Conservation (phyloP, 495 filamentous ascomycete species). For the Halenospora varia region DNA sequence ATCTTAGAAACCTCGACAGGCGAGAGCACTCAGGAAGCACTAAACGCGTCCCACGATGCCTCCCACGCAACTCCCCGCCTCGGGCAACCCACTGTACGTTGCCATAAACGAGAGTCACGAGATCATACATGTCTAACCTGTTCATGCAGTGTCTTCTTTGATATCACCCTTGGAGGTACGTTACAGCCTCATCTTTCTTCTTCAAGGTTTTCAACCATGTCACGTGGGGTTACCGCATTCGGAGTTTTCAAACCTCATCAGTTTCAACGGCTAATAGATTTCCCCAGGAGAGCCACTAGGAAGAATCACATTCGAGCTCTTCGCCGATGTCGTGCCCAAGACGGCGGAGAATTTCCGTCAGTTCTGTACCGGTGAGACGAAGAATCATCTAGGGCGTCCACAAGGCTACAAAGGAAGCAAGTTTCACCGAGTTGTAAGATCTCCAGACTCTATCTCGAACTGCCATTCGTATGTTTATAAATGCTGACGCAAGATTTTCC, state of each 20-base stretch:
- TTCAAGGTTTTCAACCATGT: neutral
- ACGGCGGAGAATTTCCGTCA: slow-evolving; percentile 97
- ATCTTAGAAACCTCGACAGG: neutral
- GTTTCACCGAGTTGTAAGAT: slow-evolving; percentile 88
- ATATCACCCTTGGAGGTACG: slow-evolving; percentile 81
- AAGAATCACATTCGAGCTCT: slow-evolving; percentile 91
- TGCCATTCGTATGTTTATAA: neutral
- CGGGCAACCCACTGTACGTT: slow-evolving; percentile 52
- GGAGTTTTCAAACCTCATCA: neutral
- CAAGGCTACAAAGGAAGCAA: slow-evolving; percentile 93
- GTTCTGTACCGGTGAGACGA: slow-evolving; percentile 93
- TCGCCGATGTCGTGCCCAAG: slow-evolving; percentile 74
- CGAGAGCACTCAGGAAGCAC: neutral
- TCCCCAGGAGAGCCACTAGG: slow-evolving; percentile 79
- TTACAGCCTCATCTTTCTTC: neutral
- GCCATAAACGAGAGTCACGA: slow-evolving; percentile 8
- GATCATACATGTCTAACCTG: slow-evolving; percentile 4
- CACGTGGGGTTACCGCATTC: slow-evolving; percentile 1
- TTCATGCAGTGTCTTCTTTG: slow-evolving; percentile 73
- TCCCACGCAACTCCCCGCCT: slow-evolving; percentile 47
- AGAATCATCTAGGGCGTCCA: slow-evolving; percentile 72
- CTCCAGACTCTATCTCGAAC: neutral
- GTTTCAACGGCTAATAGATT: neutral
- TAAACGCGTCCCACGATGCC: slow-evolving; percentile 31
- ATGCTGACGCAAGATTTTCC: slow-evolving; percentile 1